Evolutionary conservation across 371 early-diverging fungal genomes (phyloP), one percentile per base, ranked within the genome.

Genomic region (Mortierella sp.): DNA sequence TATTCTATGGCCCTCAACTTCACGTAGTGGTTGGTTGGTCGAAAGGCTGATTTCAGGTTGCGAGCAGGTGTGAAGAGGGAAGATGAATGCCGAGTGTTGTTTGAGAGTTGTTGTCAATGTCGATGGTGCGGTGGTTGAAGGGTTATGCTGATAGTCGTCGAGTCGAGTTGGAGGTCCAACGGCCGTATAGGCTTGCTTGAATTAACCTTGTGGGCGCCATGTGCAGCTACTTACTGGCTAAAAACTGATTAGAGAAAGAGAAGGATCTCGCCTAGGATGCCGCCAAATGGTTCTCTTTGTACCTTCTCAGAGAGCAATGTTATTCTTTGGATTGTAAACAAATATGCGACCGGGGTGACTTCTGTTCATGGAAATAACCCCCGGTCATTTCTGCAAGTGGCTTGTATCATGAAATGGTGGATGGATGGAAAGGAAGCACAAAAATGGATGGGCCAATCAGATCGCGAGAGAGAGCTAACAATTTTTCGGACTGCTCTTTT

Each of bases 231-330:
- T 80, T 84, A 84, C 84, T 84, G 84, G 80, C 80, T 80, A 80
- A 76, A 75, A 77, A 83, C 81, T 84, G 84, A 74, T 79, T 73
- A 80, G 76, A 75, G 84, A 84, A 84, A 84, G 84, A 84, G 84
- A 80, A 84, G 78, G 84, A 84, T 83, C 83, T 79, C 50, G 31
- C 68, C 47, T 44, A 55, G 78, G 76, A 70, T 76, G 79, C 70
- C 70, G 74, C 28, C 16, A 14, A 42, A 68, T 38, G 65, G 68
- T 68, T 42, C 42, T 10, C 44, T 42, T 68, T 68, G 44, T 68
- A 42, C 42, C 55, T 55, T 21, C 24, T 24, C 10, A 3, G 42
- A 55, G 57, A 54, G 13, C 3, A 1, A 16, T 74, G 57, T 74
- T 74, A 58, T 74, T 21, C 55, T 44, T 6, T 24, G 21, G 38